These are phyloP conservation scores for Coemansia interrupta DNA, from an alignment of 192 early-diverging fungal genomes.

Conservation along the genomic window DNA sequence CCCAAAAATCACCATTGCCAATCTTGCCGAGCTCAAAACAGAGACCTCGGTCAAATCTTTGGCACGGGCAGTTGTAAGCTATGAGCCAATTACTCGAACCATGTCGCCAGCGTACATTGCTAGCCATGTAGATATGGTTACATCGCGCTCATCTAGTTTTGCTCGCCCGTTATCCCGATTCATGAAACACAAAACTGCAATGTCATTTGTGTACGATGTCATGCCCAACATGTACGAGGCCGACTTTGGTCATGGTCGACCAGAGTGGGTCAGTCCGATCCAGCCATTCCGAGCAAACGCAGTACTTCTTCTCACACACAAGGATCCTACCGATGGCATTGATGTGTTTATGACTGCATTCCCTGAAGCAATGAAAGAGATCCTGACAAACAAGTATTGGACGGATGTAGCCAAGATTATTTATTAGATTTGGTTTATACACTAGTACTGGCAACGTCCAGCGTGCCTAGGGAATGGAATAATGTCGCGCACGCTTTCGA, in stretches of 20 bases:
- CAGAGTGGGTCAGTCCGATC: slow-evolving; percentile 47
- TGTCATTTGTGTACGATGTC: slow-evolving; percentile 46
- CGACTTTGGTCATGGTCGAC: slow-evolving; percentile 38
- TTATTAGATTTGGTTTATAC: slow-evolving; percentile 17
- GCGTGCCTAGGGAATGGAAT: slow-evolving; percentile 58
- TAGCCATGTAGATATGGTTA: slow-evolving; percentile 35
- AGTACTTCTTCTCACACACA: slow-evolving; percentile 27
- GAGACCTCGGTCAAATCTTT: slow-evolving; percentile 27
- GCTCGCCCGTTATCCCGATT: slow-evolving; percentile 31
- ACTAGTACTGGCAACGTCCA: slow-evolving; percentile 57
- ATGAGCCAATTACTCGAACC: slow-evolving; percentile 10
- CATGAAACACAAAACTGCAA: slow-evolving; percentile 24
- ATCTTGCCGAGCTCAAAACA: slow-evolving; percentile 17
- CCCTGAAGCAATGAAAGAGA: slow-evolving; percentile 34
- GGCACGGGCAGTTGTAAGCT: slow-evolving; percentile 13
- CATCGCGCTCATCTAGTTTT: slow-evolving; percentile 26
- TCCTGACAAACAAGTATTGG: slow-evolving; percentile 41
- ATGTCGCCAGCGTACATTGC: slow-evolving; percentile 21
- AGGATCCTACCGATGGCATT: slow-evolving; percentile 30
- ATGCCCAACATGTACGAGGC: slow-evolving; percentile 50
- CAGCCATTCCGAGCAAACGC: slow-evolving; percentile 45
- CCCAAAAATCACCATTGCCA: slow-evolving; percentile 20
- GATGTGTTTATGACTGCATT: slow-evolving; percentile 45
- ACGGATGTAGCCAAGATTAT: slow-evolving; percentile 27
- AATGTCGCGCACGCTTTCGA: slow-evolving; percentile 76